Conservation (phyloP, 768 basidiomycete genomes). For the Cyclocybe aegerita region DNA sequence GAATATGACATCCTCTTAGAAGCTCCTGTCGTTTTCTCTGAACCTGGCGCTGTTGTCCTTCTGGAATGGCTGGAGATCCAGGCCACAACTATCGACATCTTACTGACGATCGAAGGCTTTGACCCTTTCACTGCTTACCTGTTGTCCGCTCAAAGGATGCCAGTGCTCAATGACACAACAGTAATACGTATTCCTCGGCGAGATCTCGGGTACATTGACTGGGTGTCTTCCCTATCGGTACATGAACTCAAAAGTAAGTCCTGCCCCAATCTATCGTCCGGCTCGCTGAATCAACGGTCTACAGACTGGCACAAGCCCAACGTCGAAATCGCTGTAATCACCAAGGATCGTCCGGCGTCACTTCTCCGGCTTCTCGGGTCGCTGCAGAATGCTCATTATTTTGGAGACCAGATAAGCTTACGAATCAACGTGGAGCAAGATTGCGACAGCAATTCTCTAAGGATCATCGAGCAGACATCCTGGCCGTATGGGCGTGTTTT, state of each 20-base stretch:
- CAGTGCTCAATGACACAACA: constrained; percentile 5
- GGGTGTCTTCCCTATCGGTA: constrained; percentile 35
- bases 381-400: constrained; percentile 55
- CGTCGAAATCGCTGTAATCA: constrained; percentile 74
- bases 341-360: constrained; percentile 73
- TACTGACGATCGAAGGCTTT: constrained; percentile 10
- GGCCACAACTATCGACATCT: neutral
- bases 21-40: constrained; percentile 3
- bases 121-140: constrained; percentile 12
- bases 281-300: constrained; percentile 11
- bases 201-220: constrained; percentile 24
- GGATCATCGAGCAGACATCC: constrained; percentile 42
- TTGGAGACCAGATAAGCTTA: constrained; percentile 64
- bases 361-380: constrained; percentile 67
- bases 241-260: constrained; percentile 57
- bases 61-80: constrained; percentile 4
- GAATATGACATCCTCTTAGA: constrained; percentile 9
- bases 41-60: neutral
- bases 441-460: constrained; percentile 59
- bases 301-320: constrained; percentile 75
- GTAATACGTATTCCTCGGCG: constrained; percentile 19
- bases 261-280: constrained; percentile 10
- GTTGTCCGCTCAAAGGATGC: neutral
- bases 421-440: constrained; percentile 78
- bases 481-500: constrained; percentile 65